Evolutionary conservation across 164 flowering plant genomes (phyloP).

Genomic region (Aristolochia californica): DNA sequence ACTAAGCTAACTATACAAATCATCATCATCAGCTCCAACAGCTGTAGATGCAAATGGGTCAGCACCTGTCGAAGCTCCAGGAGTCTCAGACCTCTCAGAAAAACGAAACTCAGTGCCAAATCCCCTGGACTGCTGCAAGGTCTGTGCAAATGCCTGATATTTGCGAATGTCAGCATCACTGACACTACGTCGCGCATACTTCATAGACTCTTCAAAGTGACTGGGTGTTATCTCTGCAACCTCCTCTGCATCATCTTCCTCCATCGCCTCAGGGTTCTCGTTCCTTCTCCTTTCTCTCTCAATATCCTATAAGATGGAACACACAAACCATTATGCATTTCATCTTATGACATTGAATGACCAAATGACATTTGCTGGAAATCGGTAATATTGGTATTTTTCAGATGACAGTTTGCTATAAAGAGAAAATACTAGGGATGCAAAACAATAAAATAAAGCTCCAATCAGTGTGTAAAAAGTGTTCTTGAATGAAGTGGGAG

Average conservation of each 20-base stretch:
- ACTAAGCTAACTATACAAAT: conserved; percentile 31
- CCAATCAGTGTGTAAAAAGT: no score
- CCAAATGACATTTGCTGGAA: no score
- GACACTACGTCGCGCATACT: conserved; percentile 72
- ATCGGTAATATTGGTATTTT: background rate
- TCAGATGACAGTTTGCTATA: background rate
- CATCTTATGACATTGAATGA: background rate
- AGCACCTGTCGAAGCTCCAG: conserved; percentile 23
- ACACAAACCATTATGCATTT: background rate
- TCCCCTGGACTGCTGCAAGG: conserved; percentile 79
- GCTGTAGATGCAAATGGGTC: conserved; percentile 58
- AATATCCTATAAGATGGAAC: conserved; percentile 41
- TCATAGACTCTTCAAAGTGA: conserved; percentile 87
- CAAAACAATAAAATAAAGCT: no score
- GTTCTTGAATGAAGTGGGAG: no score
- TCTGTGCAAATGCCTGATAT: conserved; percentile 81
- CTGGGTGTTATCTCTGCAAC: conserved; percentile 67
- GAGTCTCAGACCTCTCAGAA: conserved; percentile 19
- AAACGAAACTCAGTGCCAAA: conserved; percentile 70
- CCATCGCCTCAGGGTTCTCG: conserved; percentile 76
- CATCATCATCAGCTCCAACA: conserved; percentile 56
- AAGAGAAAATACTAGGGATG: background rate
- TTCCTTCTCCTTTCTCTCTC: conserved; percentile 68
- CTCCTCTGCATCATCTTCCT: conserved; percentile 63
- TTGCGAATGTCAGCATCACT: conserved; percentile 84